These are phyloP conservation scores for Oxyria digyna DNA, from an alignment of 148 eudicot genomes.

Conservation along the genomic window DNA sequence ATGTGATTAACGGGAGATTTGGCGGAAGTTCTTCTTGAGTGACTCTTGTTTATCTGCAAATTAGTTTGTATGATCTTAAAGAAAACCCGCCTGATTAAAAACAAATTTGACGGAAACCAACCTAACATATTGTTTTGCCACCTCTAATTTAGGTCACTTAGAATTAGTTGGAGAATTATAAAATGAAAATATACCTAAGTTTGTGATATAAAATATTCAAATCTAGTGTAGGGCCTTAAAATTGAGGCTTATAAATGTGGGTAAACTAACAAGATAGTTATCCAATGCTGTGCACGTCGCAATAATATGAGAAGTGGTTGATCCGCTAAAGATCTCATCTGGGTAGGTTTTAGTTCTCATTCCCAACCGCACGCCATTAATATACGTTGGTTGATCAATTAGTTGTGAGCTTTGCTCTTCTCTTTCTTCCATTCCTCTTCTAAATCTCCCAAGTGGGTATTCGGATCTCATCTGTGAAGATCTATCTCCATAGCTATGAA, in stretches of 20 bases:
- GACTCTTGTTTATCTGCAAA: no score
- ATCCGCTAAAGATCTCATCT: constrained; percentile 15
- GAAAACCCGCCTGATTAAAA: background rate
- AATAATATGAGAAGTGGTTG: constrained; percentile 10
- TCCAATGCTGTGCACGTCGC: constrained; percentile 5
- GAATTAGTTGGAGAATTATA: no score
- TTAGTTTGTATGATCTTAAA: no score
- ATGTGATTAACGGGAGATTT: no score
- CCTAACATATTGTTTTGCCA: background rate
- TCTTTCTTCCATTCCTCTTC: background rate
- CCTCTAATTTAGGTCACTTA: background rate
- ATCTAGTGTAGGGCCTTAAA: background rate
- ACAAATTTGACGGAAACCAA: background rate
- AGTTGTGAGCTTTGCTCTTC: background rate
- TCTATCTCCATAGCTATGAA: constrained; percentile 35
- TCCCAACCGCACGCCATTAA: constrained; percentile 27
- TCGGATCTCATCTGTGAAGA: constrained; percentile 13
- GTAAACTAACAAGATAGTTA: background rate
- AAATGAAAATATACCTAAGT: background rate
- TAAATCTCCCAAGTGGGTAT: constrained; percentile 6
- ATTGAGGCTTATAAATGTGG: constrained; percentile 4
- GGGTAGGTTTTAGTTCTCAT: constrained; percentile 17
- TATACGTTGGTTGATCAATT: background rate
- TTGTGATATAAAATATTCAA: background rate
- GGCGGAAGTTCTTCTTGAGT: no score